phyloP scores from a whole-genome alignment of 2,329 filamentous ascomycete species.

The Pseudonectria buxi region DNA sequence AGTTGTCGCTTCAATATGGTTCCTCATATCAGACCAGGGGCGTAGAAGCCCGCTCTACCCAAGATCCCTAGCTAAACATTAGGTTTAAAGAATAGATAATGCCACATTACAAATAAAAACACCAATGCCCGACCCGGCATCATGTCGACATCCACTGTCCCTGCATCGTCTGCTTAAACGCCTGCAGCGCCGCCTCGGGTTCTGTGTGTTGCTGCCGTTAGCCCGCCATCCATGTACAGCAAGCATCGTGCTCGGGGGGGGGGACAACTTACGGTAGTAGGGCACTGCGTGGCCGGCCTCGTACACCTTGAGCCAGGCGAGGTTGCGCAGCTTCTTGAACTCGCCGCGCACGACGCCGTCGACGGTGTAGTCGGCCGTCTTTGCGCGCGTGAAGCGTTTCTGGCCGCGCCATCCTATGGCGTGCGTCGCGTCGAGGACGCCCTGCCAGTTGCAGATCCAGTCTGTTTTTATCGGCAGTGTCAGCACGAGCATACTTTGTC shows the following conservation, averaged over 20 bases:
- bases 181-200: conserved; percentile 20
- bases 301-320: conserved; percentile 52
- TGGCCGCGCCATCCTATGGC: conserved; percentile 36
- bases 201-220: conserved; percentile 14
- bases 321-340: conserved; percentile 47
- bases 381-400: conserved; percentile 29
- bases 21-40: too few relatives aligned
- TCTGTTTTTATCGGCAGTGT: conserved; percentile 29
- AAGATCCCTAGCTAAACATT: too few relatives aligned
- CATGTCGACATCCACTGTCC: conserved; percentile 12
- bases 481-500: too few relatives aligned
- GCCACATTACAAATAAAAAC: background rate
- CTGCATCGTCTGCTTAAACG: conserved; percentile 22
- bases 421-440: conserved; percentile 40
- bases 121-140: background rate
- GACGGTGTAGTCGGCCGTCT: conserved; percentile 38
- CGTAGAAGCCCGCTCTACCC: background rate
- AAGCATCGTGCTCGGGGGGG: too few relatives aligned
- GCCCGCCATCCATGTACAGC: too few relatives aligned
- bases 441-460: conserved; percentile 53
- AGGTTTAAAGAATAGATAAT: too few relatives aligned
- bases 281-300: conserved; percentile 52
- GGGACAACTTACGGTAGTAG: conserved; percentile 29
- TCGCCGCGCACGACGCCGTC: conserved; percentile 39
- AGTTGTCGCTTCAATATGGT: too few relatives aligned